phyloP scores from a whole-genome alignment of 495 filamentous ascomycete genomes.

The Hypoxylon crocopeplum region DNA sequence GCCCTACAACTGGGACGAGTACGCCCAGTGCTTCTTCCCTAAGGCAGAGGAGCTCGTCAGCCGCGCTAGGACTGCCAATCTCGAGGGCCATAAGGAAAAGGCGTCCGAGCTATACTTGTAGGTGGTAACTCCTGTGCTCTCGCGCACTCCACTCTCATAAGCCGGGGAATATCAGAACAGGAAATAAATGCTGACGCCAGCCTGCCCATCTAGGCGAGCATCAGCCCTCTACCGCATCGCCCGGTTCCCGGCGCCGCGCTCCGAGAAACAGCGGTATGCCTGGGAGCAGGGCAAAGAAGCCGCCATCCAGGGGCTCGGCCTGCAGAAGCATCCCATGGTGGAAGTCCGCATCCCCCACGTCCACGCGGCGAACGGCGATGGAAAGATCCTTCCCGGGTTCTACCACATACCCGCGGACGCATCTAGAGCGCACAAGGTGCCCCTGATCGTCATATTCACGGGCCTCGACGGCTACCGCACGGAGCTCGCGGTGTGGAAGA shows the following conservation, averaged over 20 bases:
- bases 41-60: slow-evolving; percentile 60
- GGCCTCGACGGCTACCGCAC: slow-evolving; percentile 78
- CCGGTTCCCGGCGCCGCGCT: slow-evolving; percentile 61
- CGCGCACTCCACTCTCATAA: too few species aligned
- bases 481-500: slow-evolving; percentile 69
- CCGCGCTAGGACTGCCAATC: slow-evolving; percentile 55
- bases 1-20: slow-evolving; percentile 62
- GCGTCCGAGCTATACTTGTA: slow-evolving; percentile 71
- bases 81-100: slow-evolving; percentile 46
- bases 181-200: too few species aligned
- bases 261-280: slow-evolving; percentile 58
- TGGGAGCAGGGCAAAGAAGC: slow-evolving; percentile 67
- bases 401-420: slow-evolving; percentile 58
- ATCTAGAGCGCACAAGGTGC: slow-evolving; percentile 46
- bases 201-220: slow-evolving; percentile 57
- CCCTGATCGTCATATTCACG: slow-evolving; percentile 70
- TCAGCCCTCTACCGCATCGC: slow-evolving; percentile 75
- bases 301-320: slow-evolving; percentile 43
- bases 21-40: slow-evolving; percentile 67
- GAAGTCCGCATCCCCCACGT: slow-evolving; percentile 66
- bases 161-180: too few species aligned
- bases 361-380: slow-evolving; percentile 54
- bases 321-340: slow-evolving; percentile 48
- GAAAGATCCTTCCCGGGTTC: slow-evolving; percentile 61
- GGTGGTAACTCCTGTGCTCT: slow-evolving; percentile 30